Evolutionary conservation across 805 yeast species (phyloP).

Genomic region (Candida oleophila): DNA sequence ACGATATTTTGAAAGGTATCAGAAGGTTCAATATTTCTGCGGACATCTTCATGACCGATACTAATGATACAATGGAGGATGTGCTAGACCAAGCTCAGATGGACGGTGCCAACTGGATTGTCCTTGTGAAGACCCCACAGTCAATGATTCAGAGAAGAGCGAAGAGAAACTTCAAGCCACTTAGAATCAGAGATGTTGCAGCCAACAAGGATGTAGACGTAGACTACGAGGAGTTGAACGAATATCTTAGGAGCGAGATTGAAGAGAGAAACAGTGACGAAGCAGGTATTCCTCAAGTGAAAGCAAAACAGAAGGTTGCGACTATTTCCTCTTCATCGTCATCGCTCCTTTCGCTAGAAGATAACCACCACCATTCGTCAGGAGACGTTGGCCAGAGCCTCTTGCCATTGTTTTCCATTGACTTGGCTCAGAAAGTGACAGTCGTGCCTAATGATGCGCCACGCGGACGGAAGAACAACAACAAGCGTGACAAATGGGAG

Average conservation of each 20-base stretch:
- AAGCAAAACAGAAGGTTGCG: neutral
- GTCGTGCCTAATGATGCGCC: constrained; percentile 81
- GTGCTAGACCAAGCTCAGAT: constrained; percentile 57
- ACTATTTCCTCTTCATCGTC: neutral
- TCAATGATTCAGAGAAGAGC: neutral
- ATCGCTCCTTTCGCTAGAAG: neutral
- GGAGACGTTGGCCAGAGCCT: constrained; percentile 10
- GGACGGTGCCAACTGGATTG: constrained; percentile 75
- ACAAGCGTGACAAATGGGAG: constrained; percentile 74
- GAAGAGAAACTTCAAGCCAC: constrained; percentile 61
- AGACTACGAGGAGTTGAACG: constrained; percentile 62
- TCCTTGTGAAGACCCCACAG: constrained; percentile 69
- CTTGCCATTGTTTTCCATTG: constrained; percentile 31
- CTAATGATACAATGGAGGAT: constrained; percentile 53
- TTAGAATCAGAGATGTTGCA: constrained; percentile 65
- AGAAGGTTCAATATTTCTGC: constrained; percentile 84
- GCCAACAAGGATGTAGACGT: constrained; percentile 69
- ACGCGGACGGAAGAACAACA: constrained; percentile 60
- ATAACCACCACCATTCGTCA: neutral
- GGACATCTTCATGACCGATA: constrained; percentile 46
- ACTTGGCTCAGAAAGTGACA: constrained; percentile 53
- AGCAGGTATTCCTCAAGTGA: neutral
- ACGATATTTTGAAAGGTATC: constrained; percentile 57
- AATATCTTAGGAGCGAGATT: constrained; percentile 22
- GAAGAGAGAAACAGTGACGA: constrained; percentile 22